Base-by-base conservation (phyloP, 2,329 filamentous ascomycete genomes). In the Hymenoscyphus fraxineus region DNA sequence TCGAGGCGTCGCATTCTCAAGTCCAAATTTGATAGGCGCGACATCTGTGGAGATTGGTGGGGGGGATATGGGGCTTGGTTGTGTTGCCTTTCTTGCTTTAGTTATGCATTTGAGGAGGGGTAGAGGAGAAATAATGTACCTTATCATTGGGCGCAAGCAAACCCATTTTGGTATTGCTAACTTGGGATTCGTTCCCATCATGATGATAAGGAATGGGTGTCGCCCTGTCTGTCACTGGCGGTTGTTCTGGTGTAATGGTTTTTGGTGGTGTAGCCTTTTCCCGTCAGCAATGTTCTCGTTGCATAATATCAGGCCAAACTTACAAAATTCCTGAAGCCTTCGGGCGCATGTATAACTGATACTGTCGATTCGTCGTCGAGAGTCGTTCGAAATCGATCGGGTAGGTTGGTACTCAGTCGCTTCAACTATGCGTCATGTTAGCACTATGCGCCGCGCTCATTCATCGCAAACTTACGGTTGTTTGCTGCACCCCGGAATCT, bases 261-360 rank as follows among this genome's bases (percentile, higher is more conserved):
- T 67, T 67, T n/a, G 62, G 63, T 58, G 60, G 63, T 58, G 66
- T 66, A 62, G 60, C 61, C 68, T 72, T 44, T 16, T 38, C 41
- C 19, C 22, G 56, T 70, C 56, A 69, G 67, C 63, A 66, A 64
- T 54, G 22, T 55, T 19, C 12, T 41, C 61, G 61, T 61, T 27
- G 32, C 10, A 51, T 44, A 55, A 60, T 19, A n/a, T 22, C 39
- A 15, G 19, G 22, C 15, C 39, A 57, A 54, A 75, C 85, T 74
- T 76, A 95, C 91, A 85, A 95, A 96, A 70, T 85, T 85, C 63
- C 86, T 84, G 77, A 95, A 97, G 67, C 89, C 91, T 68, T 92
- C 83, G 0, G 93, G 93, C 16, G 91, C 92, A 80, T 97, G 93
- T 70, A 97, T 97, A 62, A 96, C 93, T 1, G 93, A 97, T 61